These are phyloP conservation scores for Croton setiger DNA, from an alignment of 441 rosid species.

Conservation along the genomic window DNA sequence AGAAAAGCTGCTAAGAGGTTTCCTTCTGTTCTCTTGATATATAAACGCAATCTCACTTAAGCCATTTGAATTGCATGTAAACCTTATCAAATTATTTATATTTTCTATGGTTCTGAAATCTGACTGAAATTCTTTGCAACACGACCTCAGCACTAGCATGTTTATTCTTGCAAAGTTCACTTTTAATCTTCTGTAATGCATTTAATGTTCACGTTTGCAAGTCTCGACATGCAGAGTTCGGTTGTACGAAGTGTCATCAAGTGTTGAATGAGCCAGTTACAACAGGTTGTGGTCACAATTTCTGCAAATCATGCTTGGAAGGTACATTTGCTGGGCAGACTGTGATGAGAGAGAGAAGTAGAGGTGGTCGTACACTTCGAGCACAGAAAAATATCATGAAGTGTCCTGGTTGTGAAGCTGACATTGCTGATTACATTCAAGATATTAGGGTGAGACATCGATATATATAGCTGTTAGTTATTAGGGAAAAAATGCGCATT, in stretches of 20 bases:
- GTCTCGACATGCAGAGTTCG: conserved; percentile 38
- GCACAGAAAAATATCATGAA: conserved; percentile 52
- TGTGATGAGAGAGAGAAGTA: conserved; percentile 37
- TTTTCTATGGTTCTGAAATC: neutral
- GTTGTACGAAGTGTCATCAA: conserved; percentile 46
- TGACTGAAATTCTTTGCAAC: neutral
- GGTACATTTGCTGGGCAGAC: conserved; percentile 46
- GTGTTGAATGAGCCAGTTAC: conserved; percentile 54
- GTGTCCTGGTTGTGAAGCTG: conserved; percentile 60
- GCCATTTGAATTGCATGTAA: neutral
- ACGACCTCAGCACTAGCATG: no score
- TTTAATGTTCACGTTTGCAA: neutral
- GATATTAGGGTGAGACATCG: conserved; percentile 45
- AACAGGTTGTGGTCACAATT: conserved; percentile 64
- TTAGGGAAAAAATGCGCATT: neutral
- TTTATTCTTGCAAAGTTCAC: neutral
- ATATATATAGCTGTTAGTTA: neutral
- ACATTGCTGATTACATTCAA: conserved; percentile 59
- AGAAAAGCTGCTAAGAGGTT: conserved; percentile 52
- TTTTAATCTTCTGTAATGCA: neutral
- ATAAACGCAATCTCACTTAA: neutral
- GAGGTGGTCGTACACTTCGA: conserved; percentile 54
- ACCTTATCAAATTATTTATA: neutral
- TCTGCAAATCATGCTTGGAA: conserved; percentile 59
- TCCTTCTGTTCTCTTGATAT: no score